Base-by-base conservation (phyloP, 139 green algal genomes). In the Chlorella sp. region DNA sequence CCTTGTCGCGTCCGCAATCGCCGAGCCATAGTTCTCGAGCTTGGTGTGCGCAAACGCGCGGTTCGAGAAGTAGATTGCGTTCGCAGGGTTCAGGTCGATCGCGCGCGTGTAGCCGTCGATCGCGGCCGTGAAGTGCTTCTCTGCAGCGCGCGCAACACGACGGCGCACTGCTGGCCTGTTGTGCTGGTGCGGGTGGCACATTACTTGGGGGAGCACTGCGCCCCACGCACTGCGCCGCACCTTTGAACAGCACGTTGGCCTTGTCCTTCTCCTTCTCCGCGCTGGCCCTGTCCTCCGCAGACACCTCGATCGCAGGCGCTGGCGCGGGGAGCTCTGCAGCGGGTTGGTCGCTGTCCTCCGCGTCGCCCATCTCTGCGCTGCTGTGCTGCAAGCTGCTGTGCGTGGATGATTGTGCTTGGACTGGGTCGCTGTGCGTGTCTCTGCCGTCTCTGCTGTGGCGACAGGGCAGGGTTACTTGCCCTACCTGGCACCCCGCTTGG, bases 1-100 rank as follows among this genome's bases (percentile, higher is more conserved):
- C 50, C 88, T 79, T 14, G 80, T 90, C 17, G 91, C 92, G 85
- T 99, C 95, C n/a, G 80, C 75, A 1, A 99, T 77, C 22, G 95
- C 95, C 59, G 81, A 82, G 33, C 93, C 95, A 83, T 93, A 97
- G 60, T 93, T 88, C 77, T 99, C 95, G 0, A 98, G 77, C 61
- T 88, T 85, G 3, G 84, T 83, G 76, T 98, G 86, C 2, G 92
- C 89, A 69, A 96, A 91, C 0, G 95, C 89, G 4, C 95, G 80
- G 86, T 99, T 99, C 30, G 81, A 75, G 29, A 84, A 96, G 55
- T 93, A 93, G 1, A 97, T 80, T 10, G 91, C 88, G 60, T 88
- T 94, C 61, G 73, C 72, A 0, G 87, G 84, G 69, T 93, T 83
- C 0, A 90, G 30, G 5, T 91, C 82, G 3, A 99, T 92, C 2